Evolutionary conservation across 2,329 filamentous ascomycete genomes (phyloP).

Genomic region (Colletotrichum sansevieriae): DNA sequence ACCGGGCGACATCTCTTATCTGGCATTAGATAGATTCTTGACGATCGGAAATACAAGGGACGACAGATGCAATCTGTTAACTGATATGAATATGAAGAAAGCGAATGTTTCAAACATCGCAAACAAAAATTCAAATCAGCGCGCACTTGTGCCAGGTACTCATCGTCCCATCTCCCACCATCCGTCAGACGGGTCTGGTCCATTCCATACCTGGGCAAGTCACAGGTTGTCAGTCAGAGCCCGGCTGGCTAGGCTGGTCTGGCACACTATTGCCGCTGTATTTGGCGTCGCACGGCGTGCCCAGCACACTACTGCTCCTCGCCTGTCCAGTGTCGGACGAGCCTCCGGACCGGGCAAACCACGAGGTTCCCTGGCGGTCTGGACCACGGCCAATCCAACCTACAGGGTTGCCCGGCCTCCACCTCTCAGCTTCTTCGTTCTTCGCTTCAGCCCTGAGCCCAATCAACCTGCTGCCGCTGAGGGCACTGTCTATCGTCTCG

Average conservation of each 20-base stretch:
- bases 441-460: constrained; percentile 10
- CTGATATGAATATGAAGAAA: no score
- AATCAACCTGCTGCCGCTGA: neutral
- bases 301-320: neutral
- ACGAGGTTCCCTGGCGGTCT: constrained; percentile 21
- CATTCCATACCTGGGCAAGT: no score
- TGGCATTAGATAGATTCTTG: no score
- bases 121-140: no score
- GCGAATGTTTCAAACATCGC: no score
- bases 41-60: no score
- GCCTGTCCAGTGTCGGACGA: constrained; percentile 4
- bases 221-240: neutral
- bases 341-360: constrained; percentile 6
- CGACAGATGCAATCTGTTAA: no score
- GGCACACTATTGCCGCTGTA: constrained; percentile 11
- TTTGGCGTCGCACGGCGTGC: constrained; percentile 8
- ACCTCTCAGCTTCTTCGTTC: constrained; percentile 5
- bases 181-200: no score
- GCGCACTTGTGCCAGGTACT: no score
- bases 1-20: neutral
- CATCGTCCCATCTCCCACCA: no score
- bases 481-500: constrained; percentile 19
- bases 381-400: constrained; percentile 10
- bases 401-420: constrained; percentile 16
- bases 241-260: neutral